These are phyloP conservation scores for Oxyria digyna DNA, from an alignment of 148 eudicot species.

Conservation along the genomic window DNA sequence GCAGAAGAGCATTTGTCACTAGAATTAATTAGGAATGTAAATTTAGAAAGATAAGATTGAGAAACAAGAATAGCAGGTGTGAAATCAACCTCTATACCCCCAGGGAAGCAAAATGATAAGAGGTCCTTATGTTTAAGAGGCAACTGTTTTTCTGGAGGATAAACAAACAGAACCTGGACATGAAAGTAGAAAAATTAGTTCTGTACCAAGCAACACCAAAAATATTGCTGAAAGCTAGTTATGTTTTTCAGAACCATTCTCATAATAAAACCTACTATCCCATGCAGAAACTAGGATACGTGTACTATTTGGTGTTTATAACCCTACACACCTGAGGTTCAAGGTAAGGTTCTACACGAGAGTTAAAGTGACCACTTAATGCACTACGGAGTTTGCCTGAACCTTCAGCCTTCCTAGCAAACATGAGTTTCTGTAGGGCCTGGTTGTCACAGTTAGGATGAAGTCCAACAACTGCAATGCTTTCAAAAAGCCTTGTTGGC, in stretches of 20 bases:
- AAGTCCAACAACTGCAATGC: conserved; percentile 95
- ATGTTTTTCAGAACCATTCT: neutral
- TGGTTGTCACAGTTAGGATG: conserved; percentile 77
- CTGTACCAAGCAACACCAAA: neutral
- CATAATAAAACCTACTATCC: neutral
- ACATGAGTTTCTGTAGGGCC: conserved; percentile 50
- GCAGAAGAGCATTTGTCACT: neutral
- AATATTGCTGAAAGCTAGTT: neutral
- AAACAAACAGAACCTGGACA: conserved; percentile 84
- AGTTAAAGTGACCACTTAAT: conserved; percentile 54
- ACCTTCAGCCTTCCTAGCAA: conserved; percentile 63
- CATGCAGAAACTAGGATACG: neutral
- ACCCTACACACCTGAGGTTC: conserved; percentile 75
- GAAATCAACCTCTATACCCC: conserved; percentile 76
- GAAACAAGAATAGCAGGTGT: neutral
- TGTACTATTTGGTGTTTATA: neutral
- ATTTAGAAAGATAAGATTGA: neutral
- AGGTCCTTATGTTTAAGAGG: conserved; percentile 86
- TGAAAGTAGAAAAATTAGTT: conserved; percentile 9
- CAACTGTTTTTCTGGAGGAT: conserved; percentile 84
- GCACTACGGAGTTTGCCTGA: conserved; percentile 65
- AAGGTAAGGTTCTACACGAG: conserved; percentile 69
- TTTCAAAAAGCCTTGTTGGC: conserved; percentile 84
- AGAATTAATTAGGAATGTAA: neutral
- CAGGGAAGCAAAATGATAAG: conserved; percentile 95